Base-by-base conservation (phyloP, 768 basidiomycete genomes). In the Boletus rufocinnamomeus region DNA sequence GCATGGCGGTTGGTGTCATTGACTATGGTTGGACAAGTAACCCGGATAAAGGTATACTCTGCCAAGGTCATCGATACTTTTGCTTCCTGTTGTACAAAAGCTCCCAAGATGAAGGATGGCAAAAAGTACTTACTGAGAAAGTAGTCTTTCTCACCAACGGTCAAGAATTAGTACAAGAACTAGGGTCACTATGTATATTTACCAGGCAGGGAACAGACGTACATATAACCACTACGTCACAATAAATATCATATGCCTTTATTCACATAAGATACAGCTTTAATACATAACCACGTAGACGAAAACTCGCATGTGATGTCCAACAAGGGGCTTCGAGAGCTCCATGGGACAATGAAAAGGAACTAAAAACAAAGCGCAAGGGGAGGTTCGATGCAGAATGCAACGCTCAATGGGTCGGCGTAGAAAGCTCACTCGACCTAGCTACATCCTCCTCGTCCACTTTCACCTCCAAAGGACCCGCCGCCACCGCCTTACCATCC, bases 1-100 rank as follows among this genome's bases (percentile, higher is more conserved):
- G n/a, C n/a, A n/a, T 66, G 61, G 66, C 61, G 13, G 37, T 69
- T 16, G 65, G 67, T 2, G 59, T 69, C 38, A 25, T 68, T 13
- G 67, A 68, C 40, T 68, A 66, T 8, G 27, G 44, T 6, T 69
- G 67, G 66, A 57, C 61, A 16, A n/a, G 32, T 34, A 54, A 25
- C 28, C 58, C 58, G 6, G 50, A 63, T 30, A 25, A 57, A 35
- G 64, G 67, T 17, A 47, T 44, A 28, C 48, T 63, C 23, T 38
- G 6, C 27, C 11, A 28, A 32, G 61, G 54, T 4, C 34, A 19
- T 9, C 40, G 4, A 28, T 65, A 68, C 50, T 69, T 67, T 54
- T 56, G 63, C 27, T 65, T 69, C 37, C 27, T 69, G 27, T 21
- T 67, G 43, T 44, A 57, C 40, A 69, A 40, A 25, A 19, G 32